phyloP scores from a whole-genome alignment of 2,329 filamentous ascomycete species.

The Pseudocercospora vitis region DNA sequence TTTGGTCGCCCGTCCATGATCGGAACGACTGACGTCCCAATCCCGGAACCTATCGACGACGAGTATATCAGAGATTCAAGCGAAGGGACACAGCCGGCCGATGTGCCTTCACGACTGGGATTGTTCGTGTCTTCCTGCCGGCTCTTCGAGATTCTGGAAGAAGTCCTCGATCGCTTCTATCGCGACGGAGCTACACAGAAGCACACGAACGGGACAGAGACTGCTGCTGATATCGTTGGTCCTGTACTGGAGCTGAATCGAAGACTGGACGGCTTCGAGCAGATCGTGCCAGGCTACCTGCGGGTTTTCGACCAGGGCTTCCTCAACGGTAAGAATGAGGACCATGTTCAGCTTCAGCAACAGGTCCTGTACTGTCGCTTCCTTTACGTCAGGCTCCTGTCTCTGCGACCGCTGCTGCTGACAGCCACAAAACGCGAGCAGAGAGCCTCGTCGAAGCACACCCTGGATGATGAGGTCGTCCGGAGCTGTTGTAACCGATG shows the following conservation, averaged over 20 bases:
- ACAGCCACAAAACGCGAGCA: slow-evolving; percentile 36
- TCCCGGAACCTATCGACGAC: slow-evolving; percentile 47
- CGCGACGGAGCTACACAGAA: slow-evolving; percentile 19
- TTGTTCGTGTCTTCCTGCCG: slow-evolving; percentile 32
- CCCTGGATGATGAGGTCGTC: slow-evolving; percentile 39
- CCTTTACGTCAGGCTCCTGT: slow-evolving; percentile 29
- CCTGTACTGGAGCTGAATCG: slow-evolving; percentile 29
- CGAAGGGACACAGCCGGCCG: slow-evolving; percentile 41
- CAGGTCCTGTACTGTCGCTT: slow-evolving; percentile 26
- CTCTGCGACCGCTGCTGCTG: slow-evolving; percentile 33
- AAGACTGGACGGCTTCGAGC: slow-evolving; percentile 27
- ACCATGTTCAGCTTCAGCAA: slow-evolving; percentile 28
- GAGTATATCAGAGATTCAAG: slow-evolving; percentile 53
- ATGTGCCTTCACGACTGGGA: slow-evolving; percentile 34
- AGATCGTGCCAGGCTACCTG: slow-evolving; percentile 24
- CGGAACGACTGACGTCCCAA: slow-evolving; percentile 28
- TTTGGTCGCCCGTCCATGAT: slow-evolving; percentile 36
- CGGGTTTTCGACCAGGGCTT: slow-evolving; percentile 14
- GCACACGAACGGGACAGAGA: slow-evolving; percentile 8
- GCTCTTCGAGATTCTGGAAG: slow-evolving; percentile 30
- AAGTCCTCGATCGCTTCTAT: slow-evolving; percentile 31
- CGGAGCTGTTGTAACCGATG: slow-evolving; percentile 33
- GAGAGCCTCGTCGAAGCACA: slow-evolving; percentile 28
- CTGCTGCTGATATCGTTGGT: slow-evolving; percentile 23
- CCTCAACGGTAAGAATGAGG: slow-evolving; percentile 14